Conservation (phyloP, 2,329 filamentous ascomycete species). For the Colletotrichum godetiae region DNA sequence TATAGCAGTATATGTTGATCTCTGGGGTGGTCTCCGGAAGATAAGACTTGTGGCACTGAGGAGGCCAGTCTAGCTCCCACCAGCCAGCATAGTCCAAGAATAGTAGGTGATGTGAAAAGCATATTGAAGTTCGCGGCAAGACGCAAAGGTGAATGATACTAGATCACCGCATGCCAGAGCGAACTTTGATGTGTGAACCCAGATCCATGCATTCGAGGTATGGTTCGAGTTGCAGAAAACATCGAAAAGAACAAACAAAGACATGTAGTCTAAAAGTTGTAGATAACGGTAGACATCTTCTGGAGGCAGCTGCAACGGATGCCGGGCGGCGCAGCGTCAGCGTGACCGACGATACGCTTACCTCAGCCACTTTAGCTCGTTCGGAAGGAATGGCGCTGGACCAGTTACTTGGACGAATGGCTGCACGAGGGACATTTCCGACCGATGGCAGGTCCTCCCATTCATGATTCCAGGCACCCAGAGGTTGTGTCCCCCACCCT, state of each 20-base stretch:
- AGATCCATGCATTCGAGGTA: not conserved
- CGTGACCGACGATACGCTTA: not conserved
- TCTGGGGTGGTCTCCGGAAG: not conserved
- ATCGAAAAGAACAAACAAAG: not conserved
- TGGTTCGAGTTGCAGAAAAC: too few relatives aligned
- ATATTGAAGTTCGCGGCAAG: not conserved
- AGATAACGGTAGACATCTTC: not conserved
- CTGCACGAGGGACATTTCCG: slow-evolving; percentile 19
- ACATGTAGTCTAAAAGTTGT: not conserved
- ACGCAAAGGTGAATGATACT: not conserved
- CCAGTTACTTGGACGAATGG: not conserved
- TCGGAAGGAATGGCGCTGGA: not conserved
- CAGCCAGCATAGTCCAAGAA: not conserved
- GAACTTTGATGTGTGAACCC: not conserved
- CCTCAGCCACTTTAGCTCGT: not conserved
- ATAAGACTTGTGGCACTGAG: not conserved
- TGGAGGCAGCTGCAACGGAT: not conserved
- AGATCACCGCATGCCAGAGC: not conserved
- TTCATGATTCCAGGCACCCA: not conserved
- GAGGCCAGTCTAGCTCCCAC: not conserved
- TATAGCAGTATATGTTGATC: slow-evolving; percentile 1
- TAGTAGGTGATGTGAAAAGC: not conserved
- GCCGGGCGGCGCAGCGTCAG: not conserved
- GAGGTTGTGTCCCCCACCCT: not conserved
- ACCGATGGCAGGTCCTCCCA: slow-evolving; percentile 4